Evolutionary conservation across 176 grass and related monocot genomes (phyloP), one percentile per base, ranked within the genome.

Genomic region (Avena insularis): DNA sequence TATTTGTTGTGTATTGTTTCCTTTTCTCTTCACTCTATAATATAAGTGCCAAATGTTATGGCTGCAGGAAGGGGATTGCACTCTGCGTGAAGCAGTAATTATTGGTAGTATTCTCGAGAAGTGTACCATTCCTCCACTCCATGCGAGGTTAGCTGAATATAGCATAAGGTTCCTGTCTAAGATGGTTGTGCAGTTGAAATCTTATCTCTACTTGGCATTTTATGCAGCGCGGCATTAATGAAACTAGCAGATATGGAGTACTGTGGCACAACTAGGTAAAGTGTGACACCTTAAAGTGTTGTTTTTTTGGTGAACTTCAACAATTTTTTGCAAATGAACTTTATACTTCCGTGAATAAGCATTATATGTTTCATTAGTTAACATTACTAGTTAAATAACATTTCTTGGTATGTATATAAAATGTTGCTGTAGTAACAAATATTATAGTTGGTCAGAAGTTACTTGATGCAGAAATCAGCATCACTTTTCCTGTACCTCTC

Each of bases 211-310:
- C 20, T 78, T 83, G 57, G 15, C 73, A 67, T 64, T 86, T 71
- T 56, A 76, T 68, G 82, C 91, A 98, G 96, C 86, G 96, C 83
- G 65, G 93, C 93, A 31, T 84, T 98, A 72, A 92, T 94, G 93
- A 94, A 94, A 85, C 59, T 98, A 79, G 96, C 93, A 85, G 91
- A 96, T 76, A 89, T 98, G 89, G 93, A 96, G 13, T 98, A 98
- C 60, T 98, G 96, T 83, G 96, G 93, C 85, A 96, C 93, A 21
- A 98, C 96, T 63, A 96, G 96, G 96, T 98, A 84, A 87, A 80
- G 9, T 48, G 16, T 67, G 71, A 11, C 5, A 68, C 51, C 60
- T 79, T 69, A 5, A 29, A n/a, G 5, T 6, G 38, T 8, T 85
- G 29, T 17, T 50, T 19, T 29, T 9, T 63, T 5, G 21, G 45